These are phyloP conservation scores for Firmiana major DNA, from an alignment of 345 rosid species.

Conservation along the genomic window DNA sequence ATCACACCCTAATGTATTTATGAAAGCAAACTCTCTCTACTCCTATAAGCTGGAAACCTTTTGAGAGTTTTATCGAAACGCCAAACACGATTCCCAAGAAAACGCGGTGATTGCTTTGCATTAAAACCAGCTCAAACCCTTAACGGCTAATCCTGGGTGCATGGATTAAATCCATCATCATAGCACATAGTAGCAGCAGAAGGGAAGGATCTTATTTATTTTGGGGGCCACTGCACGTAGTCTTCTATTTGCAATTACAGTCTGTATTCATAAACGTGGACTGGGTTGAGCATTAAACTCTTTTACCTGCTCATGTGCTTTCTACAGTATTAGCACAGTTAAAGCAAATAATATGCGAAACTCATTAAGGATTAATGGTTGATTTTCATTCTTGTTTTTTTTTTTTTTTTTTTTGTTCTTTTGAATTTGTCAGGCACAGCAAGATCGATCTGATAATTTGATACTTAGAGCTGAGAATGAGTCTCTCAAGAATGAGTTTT, in stretches of 20 bases:
- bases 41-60: slow-evolving; percentile 1
- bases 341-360: slow-evolving; percentile 11
- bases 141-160: neutral
- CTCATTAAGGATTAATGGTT: neutral
- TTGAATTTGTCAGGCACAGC: slow-evolving; percentile 62
- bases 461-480: slow-evolving; percentile 80
- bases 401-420: neutral
- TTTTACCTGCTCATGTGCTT: slow-evolving; percentile 35
- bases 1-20: slow-evolving; percentile 5
- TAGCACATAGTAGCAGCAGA: neutral
- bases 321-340: slow-evolving; percentile 21
- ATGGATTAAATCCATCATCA: slow-evolving; percentile 20
- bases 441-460: slow-evolving; percentile 72
- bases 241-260: neutral
- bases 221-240: slow-evolving; percentile 16
- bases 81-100: slow-evolving; percentile 24
- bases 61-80: neutral
- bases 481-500: slow-evolving; percentile 62
- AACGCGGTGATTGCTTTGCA: slow-evolving; percentile 25
- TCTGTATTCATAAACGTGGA: slow-evolving; percentile 22
- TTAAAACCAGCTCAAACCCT: slow-evolving; percentile 14
- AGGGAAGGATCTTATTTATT: slow-evolving; percentile 28
- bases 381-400: neutral
- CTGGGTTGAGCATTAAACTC: slow-evolving; percentile 26
- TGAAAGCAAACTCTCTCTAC: neutral